Evolutionary conservation across 768 basidiomycete species (phyloP).

Genomic region (Hydnum rufescens): DNA sequence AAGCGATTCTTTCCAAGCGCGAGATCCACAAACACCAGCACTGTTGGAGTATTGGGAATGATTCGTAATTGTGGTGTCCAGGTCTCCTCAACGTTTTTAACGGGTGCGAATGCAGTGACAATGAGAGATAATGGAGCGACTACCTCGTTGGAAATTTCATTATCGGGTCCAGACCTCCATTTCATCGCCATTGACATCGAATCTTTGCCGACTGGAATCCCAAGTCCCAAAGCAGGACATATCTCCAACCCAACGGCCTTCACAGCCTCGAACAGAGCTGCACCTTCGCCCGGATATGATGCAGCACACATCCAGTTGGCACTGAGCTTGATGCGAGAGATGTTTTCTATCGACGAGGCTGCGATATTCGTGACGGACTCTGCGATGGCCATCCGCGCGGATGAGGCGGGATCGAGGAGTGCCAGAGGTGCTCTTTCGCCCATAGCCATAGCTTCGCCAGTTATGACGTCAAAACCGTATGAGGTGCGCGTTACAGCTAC

Average conservation of each 20-base stretch:
- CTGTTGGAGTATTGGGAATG: conserved; percentile 37
- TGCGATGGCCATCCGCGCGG: conserved; percentile 88
- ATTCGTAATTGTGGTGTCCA: conserved; percentile 84
- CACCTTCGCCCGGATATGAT: conserved; percentile 72
- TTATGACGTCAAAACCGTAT: conserved; percentile 70
- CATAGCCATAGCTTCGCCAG: conserved; percentile 96
- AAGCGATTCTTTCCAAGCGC: conserved; percentile 62
- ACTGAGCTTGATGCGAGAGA: conserved; percentile 75
- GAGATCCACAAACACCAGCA: conserved; percentile 76
- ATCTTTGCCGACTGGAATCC: conserved; percentile 97
- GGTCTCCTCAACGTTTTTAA: conserved; percentile 54
- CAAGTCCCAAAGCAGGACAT: conserved; percentile 80
- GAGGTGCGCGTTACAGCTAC: conserved; percentile 91
- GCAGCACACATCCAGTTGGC: conserved; percentile 99
- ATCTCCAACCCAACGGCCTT: conserved; percentile 81
- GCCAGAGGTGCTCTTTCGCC: conserved; percentile 93
- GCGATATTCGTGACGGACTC: conserved; percentile 85
- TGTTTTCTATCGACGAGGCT: conserved; percentile 51
- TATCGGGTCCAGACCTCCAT: conserved; percentile 47
- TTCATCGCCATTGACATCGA: conserved; percentile 99
- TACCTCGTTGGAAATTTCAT: conserved; percentile 32
- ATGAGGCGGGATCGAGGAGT: conserved; percentile 68
- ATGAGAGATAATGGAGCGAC: conserved; percentile 84
- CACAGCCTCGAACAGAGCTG: conserved; percentile 75
- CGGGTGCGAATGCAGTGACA: conserved; percentile 84